Percentiles rank a stretch among this genome's conserved stretches.
phyloP scores from a whole-genome alignment of 2,329 filamentous ascomycete species.

The Neonectria magnoliae region DNA sequence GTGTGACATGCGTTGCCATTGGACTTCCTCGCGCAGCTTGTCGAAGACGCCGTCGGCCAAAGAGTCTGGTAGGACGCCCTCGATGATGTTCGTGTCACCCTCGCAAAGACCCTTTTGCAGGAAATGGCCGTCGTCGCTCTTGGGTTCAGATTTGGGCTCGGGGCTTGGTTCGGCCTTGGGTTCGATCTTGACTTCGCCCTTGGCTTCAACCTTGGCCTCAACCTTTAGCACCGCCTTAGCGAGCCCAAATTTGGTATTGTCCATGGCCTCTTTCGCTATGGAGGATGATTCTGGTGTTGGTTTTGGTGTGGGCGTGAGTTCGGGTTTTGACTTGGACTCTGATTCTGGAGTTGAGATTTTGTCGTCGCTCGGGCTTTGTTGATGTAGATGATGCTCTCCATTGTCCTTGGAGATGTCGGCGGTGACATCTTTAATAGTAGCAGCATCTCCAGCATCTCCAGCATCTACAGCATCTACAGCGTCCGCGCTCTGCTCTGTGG shows the following conservation, averaged over 20 bases:
- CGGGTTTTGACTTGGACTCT: neutral
- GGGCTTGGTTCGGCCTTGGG: neutral
- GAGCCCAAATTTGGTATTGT: slow-evolving; percentile 7
- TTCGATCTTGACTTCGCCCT: slow-evolving; percentile 1
- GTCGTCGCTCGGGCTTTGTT: neutral
- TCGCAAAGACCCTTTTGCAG: slow-evolving; percentile 72
- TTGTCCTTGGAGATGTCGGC: slow-evolving; percentile 7
- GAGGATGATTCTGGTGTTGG: slow-evolving; percentile 7
- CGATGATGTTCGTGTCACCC: slow-evolving; percentile 80
- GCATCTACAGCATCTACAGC: slow-evolving; percentile 12
- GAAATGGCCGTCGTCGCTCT: slow-evolving; percentile 17
- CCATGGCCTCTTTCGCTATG: slow-evolving; percentile 12
- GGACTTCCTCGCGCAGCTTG: slow-evolving; percentile 76
- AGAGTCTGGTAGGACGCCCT: slow-evolving; percentile 71
- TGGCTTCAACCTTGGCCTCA: neutral
- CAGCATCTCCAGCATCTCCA: slow-evolving; percentile 6
- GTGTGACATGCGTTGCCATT: slow-evolving; percentile 93
- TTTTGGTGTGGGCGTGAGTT: neutral
- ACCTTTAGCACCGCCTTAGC: neutral
- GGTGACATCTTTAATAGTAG: slow-evolving; percentile 23
- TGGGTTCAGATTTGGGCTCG: slow-evolving; percentile 12
- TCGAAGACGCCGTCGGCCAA: slow-evolving; percentile 72
- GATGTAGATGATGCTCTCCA: slow-evolving; percentile 2
- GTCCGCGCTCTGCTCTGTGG: slow-evolving; percentile 10
- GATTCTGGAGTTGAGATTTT: neutral